Evolutionary conservation across 441 rosid species (phyloP).

Genomic region (Syzygium syzygioides): DNA sequence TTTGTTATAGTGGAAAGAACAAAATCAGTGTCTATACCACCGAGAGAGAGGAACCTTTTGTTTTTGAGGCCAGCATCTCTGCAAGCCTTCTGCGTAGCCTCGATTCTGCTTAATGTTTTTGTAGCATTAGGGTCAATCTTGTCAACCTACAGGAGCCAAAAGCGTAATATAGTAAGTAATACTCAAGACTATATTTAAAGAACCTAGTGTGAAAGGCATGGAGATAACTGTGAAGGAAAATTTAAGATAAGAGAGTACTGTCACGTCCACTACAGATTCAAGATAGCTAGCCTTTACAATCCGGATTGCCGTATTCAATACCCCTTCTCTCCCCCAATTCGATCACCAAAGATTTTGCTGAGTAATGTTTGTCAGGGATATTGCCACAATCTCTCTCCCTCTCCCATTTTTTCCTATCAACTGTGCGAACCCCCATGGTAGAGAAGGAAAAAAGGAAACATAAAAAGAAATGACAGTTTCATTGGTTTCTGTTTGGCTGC

Average conservation of each 20-base stretch:
- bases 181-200: neutral
- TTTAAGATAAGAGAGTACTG: neutral
- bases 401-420: neutral
- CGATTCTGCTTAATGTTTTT: neutral
- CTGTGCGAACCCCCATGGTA: neutral
- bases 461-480: neutral
- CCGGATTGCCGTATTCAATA: neutral
- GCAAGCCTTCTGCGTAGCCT: neutral
- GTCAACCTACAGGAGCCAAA: neutral
- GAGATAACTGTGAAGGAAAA: neutral
- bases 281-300: neutral
- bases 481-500: neutral
- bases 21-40: neutral
- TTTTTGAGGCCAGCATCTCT: neutral
- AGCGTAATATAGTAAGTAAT: neutral
- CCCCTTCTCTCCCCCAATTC: neutral
- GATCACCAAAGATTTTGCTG: neutral
- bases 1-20: neutral
- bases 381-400: neutral
- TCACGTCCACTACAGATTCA: neutral
- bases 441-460: neutral
- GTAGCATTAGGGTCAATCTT: neutral
- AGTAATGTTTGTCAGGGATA: neutral
- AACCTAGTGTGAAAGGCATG: neutral
- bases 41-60: neutral